Conservation (phyloP, 257 asterid genomes). For the Jacaranda copaia region DNA sequence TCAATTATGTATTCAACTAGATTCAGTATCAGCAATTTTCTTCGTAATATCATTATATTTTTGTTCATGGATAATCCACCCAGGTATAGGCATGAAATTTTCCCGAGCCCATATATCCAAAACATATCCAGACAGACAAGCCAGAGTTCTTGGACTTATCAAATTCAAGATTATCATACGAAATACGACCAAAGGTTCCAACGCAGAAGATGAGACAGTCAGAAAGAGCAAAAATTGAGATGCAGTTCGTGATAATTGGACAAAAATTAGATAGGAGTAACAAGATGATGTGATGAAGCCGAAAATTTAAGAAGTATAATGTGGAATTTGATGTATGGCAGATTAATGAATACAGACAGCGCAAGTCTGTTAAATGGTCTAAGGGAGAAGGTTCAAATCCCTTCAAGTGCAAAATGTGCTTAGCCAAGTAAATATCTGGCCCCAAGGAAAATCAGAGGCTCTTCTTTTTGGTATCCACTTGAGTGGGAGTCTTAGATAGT, state of each 20-base stretch:
- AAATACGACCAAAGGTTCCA: background rate
- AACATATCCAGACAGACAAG: background rate
- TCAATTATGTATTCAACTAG: too few relatives aligned
- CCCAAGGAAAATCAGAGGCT: slow-evolving; percentile 49
- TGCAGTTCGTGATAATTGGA: background rate
- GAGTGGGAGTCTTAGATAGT: slow-evolving; percentile 45
- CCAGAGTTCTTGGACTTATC: background rate
- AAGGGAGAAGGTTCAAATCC: background rate
- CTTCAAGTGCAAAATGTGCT: slow-evolving; percentile 14
- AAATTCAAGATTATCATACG: background rate
- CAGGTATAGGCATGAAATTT: too few relatives aligned
- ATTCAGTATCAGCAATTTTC: too few relatives aligned
- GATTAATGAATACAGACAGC: slow-evolving; percentile 27
- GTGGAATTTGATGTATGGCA: background rate
- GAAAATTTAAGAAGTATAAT: background rate
- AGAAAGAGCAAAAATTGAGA: background rate
- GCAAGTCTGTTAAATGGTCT: slow-evolving; percentile 1
- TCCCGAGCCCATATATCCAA: background rate
- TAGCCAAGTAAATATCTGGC: slow-evolving; percentile 6
- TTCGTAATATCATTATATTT: too few relatives aligned
- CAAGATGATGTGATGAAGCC: slow-evolving; percentile 8
- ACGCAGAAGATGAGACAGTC: slow-evolving; percentile 1
- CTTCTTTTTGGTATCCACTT: slow-evolving; percentile 55
- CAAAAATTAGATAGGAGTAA: background rate
- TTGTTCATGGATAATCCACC: too few relatives aligned